Base-by-base conservation (phyloP, 2,329 filamentous ascomycete species). In the Pseudocercospora fijiensis region DNA sequence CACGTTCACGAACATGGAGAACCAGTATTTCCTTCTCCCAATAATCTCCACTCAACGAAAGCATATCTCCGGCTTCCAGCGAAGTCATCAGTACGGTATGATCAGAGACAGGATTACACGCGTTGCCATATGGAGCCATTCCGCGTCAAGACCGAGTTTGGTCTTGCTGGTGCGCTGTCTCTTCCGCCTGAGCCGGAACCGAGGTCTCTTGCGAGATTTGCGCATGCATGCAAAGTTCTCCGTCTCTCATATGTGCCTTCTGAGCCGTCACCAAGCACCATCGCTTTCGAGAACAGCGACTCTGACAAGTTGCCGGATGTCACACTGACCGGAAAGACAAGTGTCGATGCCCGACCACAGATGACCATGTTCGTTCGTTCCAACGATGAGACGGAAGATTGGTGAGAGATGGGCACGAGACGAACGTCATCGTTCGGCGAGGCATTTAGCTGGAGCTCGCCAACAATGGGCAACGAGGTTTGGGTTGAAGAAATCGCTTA, bases 321-420 rank as follows among this genome's bases (percentile, higher is more conserved):
- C 28, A 30, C 28, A 30, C 28, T 30, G n/a, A n/a, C n/a, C n/a
- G n/a, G n/a, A n/a, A n/a, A n/a, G n/a, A n/a, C n/a, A n/a, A n/a
- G n/a, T n/a, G n/a, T n/a, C n/a, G n/a, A n/a, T 11, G 55, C 9
- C 2, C 28, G 7, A 4, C 59, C 59, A 22, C 11, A 49, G n/a
- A 24, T 61, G 59, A 61, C 59, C 0, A 30, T 61, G n/a, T 13
- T 61, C 37, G 8, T 61, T 13, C 59, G 59, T 27, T 28, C 41
- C 37, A 37, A 55, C 9, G 51, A 61, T 20, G 33, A 47, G 0
- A 51, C 30, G 2, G 16, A 45, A 18, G 41, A 18, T 8, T 47
- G n/a, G 18, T 47, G 43, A 37, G 28, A 7, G 28, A 10, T 2
- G 8, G 7, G 28, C 28, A 30, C 8, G 8, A 30, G 8, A 10